Percentiles rank a stretch among this genome's conserved stretches.
These are phyloP conservation scores for Chrysophaeum taylorii DNA, from an alignment of 352 stramenopile species.

Conservation along the genomic window DNA sequence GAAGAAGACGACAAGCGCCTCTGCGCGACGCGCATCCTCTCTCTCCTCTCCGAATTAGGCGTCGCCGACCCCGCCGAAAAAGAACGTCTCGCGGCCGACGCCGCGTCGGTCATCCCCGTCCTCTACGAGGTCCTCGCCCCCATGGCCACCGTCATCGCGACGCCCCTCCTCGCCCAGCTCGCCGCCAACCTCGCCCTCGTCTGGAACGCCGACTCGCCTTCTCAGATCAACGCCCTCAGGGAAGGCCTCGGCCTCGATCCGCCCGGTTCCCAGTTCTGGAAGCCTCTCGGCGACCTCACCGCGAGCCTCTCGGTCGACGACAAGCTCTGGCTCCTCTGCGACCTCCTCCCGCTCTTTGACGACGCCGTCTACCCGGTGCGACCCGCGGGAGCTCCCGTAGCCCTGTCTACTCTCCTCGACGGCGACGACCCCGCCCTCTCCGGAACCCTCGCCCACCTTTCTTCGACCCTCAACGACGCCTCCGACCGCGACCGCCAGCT, in stretches of 20 bases:
- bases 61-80: neutral
- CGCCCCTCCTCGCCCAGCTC: neutral
- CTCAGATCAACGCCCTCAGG: neutral
- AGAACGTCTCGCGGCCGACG: neutral
- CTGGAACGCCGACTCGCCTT: neutral
- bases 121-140: constrained; percentile 4
- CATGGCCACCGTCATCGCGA: constrained; percentile 11
- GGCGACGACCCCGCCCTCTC: neutral
- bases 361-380: neutral
- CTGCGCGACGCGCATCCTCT: neutral
- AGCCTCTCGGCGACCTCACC: constrained; percentile 5
- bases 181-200: neutral
- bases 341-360: neutral
- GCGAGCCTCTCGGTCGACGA: neutral
- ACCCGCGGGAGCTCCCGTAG: no score
- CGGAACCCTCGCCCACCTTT: neutral
- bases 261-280: neutral
- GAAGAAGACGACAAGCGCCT: constrained; percentile 14
- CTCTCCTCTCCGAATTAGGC: neutral
- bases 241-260: neutral
- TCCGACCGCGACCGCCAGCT: neutral
- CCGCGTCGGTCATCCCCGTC: neutral
- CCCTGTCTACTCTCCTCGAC: neutral
- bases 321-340: constrained; percentile 8
- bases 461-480: neutral